Evolutionary conservation across 179 eudicot genomes (phyloP).

Genomic region (Beta lomatogona): DNA sequence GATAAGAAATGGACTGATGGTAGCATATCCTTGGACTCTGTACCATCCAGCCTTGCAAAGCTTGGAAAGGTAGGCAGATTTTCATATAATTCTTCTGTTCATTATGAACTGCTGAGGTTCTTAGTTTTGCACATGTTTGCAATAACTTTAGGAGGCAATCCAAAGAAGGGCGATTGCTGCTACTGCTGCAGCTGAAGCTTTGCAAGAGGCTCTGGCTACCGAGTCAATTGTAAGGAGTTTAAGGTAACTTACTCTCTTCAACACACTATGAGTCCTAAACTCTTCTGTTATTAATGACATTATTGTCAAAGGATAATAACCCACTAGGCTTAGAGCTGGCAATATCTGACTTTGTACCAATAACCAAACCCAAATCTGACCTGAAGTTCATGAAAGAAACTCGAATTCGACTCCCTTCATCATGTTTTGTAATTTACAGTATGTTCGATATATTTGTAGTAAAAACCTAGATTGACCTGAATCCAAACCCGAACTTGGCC

Average conservation of each 20-base stretch:
- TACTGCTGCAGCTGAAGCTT: conserved; percentile 92
- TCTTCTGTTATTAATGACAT: background rate
- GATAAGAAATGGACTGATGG: conserved; percentile 99
- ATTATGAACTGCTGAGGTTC: background rate
- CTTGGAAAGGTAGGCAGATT: conserved; percentile 76
- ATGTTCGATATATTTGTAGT: too few relatives aligned
- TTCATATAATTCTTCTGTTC: background rate
- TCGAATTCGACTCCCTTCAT: too few relatives aligned
- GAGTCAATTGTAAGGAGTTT: conserved; percentile 78
- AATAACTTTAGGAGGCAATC: conserved; percentile 70
- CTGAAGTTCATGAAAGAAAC: too few relatives aligned
- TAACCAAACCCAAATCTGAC: too few relatives aligned
- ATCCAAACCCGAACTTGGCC: too few relatives aligned
- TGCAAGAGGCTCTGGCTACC: conserved; percentile 89
- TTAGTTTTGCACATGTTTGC: background rate
- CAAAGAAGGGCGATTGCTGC: conserved; percentile 80
- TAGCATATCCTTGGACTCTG: conserved; percentile 67
- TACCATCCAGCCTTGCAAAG: conserved; percentile 69
- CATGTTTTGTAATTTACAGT: too few relatives aligned
- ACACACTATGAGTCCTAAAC: background rate
- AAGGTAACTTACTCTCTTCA: conserved; percentile 46
- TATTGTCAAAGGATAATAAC: background rate
- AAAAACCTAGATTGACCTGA: too few relatives aligned
- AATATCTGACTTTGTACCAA: too few relatives aligned
- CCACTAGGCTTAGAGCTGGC: too few relatives aligned